Base-by-base conservation (phyloP, 2,329 filamentous ascomycete genomes). In the Sporothrix pallida region DNA sequence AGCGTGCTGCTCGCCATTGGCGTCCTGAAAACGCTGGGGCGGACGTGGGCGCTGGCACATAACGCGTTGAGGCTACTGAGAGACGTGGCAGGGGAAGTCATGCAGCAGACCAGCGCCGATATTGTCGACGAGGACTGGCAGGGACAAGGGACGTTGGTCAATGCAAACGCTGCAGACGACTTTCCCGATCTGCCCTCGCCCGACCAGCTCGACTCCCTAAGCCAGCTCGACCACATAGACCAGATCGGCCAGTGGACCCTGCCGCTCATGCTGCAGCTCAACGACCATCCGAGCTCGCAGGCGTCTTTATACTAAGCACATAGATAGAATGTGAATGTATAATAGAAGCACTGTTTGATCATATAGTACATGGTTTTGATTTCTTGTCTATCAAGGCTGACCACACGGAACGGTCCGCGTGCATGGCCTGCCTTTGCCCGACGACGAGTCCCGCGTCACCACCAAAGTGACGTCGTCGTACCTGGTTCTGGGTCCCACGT, bases 41-140 rank as follows among this genome's bases (percentile, higher is more conserved):
- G 50, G 6, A 70, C 71, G 4, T 73, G 71, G 71, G 20, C 42
- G 5, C 71, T 73, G 7, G 37, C 71, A 1, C 71, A 62, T 10
- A 73, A 73, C 23, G 71, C 71, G 15, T 42, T 73, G 42, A 50
- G 63, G 1, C 54, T 73, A 13, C 48, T 73, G 15, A 37, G 52
- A 5, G 37, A 60, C 10, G 71, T 70, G 4, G 71, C 71, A 1
- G 42, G 63, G 15, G 71, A 73, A n/a, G 52, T 73, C 52, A 20
- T 73, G 50, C 50, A 73, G 44, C 63, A 63, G 31, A 42, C 31
- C 58, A 44, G 67, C 20, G 62, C 26, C 54, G 50, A n/a, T 3
- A 26, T n/a, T 42, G 31, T 12, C n/a, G n/a, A 23, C 52, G 50
- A 20, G 50, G 52, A 60, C 52, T 31, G 46, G 68, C 23, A 20